Evolutionary conservation across 805 yeast genomes (phyloP).

Genomic region (Scheffersomyces stipitis): DNA sequence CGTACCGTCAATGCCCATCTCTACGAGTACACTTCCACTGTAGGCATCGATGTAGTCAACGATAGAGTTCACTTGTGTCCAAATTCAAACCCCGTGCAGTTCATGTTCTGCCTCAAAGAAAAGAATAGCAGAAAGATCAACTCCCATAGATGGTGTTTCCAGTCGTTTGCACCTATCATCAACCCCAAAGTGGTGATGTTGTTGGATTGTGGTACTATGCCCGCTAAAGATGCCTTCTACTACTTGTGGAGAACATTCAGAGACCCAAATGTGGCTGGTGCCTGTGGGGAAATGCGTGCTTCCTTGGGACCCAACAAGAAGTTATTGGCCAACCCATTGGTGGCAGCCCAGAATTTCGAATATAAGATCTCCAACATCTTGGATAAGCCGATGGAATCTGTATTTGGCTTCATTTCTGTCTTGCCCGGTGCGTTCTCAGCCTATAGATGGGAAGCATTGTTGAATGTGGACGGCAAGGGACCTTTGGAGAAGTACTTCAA

Average conservation of each 20-base stretch:
- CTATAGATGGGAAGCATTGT: slow-evolving; percentile 78
- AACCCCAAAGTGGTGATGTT: slow-evolving; percentile 82
- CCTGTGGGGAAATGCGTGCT: slow-evolving; percentile 95
- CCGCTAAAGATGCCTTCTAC: slow-evolving; percentile 79
- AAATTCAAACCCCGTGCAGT: slow-evolving; percentile 76
- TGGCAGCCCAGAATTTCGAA: slow-evolving; percentile 96
- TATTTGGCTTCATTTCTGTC: slow-evolving; percentile 91
- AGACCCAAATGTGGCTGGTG: slow-evolving; percentile 86
- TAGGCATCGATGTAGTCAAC: slow-evolving; percentile 73
- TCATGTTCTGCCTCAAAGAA: slow-evolving; percentile 87
- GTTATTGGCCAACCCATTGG: slow-evolving; percentile 74
- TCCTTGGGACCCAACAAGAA: slow-evolving; percentile 60
- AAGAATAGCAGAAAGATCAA: slow-evolving; percentile 86
- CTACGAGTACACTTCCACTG: slow-evolving; percentile 90
- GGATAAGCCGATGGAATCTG: slow-evolving; percentile 94
- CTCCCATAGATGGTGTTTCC: slow-evolving; percentile 96
- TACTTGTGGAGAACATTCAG: slow-evolving; percentile 87
- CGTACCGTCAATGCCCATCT: slow-evolving; percentile 81
- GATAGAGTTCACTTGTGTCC: slow-evolving; percentile 67
- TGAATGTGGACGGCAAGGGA: slow-evolving; percentile 69
- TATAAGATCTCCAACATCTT: slow-evolving; percentile 92
- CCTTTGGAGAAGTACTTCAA: slow-evolving; percentile 89
- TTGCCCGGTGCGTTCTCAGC: slow-evolving; percentile 98
- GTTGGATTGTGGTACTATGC: slow-evolving; percentile 93
- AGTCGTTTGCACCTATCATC: slow-evolving; percentile 81